Conservation (phyloP, 2,329 filamentous ascomycete species). For the Aspergillus neoniger region DNA sequence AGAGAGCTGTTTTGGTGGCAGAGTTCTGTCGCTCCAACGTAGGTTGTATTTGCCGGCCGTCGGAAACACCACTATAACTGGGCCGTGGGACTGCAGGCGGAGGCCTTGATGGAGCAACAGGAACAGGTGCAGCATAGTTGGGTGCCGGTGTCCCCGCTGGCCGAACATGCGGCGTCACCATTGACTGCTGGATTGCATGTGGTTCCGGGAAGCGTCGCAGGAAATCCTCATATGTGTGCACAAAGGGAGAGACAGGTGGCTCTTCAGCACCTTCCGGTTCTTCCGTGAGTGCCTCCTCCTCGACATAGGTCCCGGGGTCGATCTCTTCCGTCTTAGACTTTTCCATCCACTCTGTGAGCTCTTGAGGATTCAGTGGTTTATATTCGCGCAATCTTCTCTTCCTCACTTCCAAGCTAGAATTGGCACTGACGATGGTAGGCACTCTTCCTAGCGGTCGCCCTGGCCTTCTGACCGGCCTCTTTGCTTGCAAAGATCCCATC, state of each 20-base stretch:
- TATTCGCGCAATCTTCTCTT: conserved; percentile 61
- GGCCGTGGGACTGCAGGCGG: conserved; percentile 66
- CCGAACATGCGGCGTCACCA: conserved; percentile 48
- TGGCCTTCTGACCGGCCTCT: conserved; percentile 38
- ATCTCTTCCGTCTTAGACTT: conserved; percentile 69
- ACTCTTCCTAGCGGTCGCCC: conserved; percentile 55
- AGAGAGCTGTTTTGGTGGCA: conserved; percentile 46
- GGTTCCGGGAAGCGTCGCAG: conserved; percentile 77
- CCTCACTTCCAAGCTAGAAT: conserved; percentile 56
- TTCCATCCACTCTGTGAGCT: conserved; percentile 79
- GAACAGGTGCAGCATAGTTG: conserved; percentile 50
- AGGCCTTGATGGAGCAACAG: conserved; percentile 64
- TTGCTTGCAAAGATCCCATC: conserved; percentile 47
- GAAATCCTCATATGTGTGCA: conserved; percentile 80
- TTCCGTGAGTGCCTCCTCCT: conserved; percentile 42
- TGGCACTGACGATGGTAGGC: conserved; percentile 53
- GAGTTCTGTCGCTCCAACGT: conserved; percentile 49
- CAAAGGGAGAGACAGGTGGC: conserved; percentile 52
- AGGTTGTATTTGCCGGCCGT: conserved; percentile 54
- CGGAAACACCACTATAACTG: conserved; percentile 80
- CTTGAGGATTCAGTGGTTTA: conserved; percentile 75
- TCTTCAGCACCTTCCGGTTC: conserved; percentile 50
- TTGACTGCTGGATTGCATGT: conserved; percentile 59
- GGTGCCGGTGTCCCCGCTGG: conserved; percentile 31
- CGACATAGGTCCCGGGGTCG: conserved; percentile 41